These are phyloP conservation scores for Lichtheimia ornata DNA, from an alignment of 371 early-diverging fungal genomes.

Conservation along the genomic window DNA sequence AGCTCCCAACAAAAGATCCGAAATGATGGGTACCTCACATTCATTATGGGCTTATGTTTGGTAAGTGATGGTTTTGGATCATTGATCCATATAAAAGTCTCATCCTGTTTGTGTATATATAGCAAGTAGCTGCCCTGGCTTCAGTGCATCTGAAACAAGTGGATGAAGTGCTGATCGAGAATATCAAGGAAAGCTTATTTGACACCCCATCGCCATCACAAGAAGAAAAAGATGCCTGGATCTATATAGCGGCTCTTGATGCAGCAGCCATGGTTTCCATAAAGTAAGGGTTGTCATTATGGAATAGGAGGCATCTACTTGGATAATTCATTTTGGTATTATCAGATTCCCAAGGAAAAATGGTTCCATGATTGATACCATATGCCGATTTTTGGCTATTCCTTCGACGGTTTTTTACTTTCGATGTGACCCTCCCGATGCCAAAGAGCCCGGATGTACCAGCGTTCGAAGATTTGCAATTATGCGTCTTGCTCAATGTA, in stretches of 20 bases:
- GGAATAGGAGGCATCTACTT: neutral
- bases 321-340: neutral
- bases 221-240: conserved; percentile 43
- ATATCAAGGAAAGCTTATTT: conserved; percentile 58
- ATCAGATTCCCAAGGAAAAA: conserved; percentile 51
- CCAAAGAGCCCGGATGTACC: no score
- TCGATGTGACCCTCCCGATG: no score
- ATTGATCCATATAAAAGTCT: neutral
- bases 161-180: conserved; percentile 61
- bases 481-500: conserved; percentile 55
- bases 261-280: conserved; percentile 57
- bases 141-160: conserved; percentile 61
- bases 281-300: conserved; percentile 38
- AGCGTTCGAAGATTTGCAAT: conserved; percentile 55
- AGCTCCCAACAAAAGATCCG: conserved; percentile 39
- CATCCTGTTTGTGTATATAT: neutral
- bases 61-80: conserved; percentile 30
- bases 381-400: conserved; percentile 62
- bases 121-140: conserved; percentile 62
- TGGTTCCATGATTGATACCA: conserved; percentile 46
- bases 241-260: conserved; percentile 59
- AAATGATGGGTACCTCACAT: conserved; percentile 57
- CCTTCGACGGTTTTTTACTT: conserved; percentile 33
- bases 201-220: conserved; percentile 24
- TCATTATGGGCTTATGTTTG: conserved; percentile 67